These are phyloP conservation scores for Curvularia spicifera DNA, from an alignment of 2,329 filamentous ascomycete genomes.

Conservation along the genomic window DNA sequence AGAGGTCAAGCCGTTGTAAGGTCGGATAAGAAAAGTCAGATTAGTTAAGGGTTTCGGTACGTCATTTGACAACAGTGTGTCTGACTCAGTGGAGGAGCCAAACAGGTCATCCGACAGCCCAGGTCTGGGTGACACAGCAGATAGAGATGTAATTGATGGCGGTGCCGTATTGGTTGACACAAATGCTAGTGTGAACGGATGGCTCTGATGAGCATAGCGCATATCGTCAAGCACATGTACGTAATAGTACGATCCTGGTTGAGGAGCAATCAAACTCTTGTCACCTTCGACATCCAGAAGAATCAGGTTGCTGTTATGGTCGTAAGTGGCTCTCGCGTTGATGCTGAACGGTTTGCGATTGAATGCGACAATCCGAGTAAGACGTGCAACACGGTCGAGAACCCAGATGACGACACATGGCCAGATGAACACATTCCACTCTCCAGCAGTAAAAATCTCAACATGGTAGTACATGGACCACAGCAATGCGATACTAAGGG, in stretches of 20 bases:
- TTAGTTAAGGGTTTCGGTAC: slow-evolving; percentile 11
- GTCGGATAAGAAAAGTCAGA: slow-evolving; percentile 58
- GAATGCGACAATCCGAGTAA: slow-evolving; percentile 54
- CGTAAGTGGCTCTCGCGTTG: slow-evolving; percentile 52
- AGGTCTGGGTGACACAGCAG: slow-evolving; percentile 18
- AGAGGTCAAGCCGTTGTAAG: slow-evolving; percentile 59
- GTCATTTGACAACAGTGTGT: slow-evolving; percentile 36
- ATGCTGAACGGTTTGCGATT: slow-evolving; percentile 50
- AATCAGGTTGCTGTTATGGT: slow-evolving; percentile 54
- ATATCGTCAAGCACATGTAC: slow-evolving; percentile 55
- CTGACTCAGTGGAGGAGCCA: slow-evolving; percentile 32
- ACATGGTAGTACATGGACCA: slow-evolving; percentile 61
- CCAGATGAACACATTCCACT: slow-evolving; percentile 60
- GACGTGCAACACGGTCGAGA: slow-evolving; percentile 57
- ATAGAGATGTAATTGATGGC: slow-evolving; percentile 11
- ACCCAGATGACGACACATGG: slow-evolving; percentile 59
- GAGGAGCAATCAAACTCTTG: slow-evolving; percentile 43
- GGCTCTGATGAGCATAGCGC: slow-evolving; percentile 56
- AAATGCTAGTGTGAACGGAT: slow-evolving; percentile 54
- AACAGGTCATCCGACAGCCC: slow-evolving; percentile 17
- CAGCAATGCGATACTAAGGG: slow-evolving; percentile 52
- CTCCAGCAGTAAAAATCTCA: slow-evolving; percentile 57
- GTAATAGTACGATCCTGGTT: slow-evolving; percentile 59
- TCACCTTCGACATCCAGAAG: slow-evolving; percentile 54
- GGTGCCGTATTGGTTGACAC: slow-evolving; percentile 14